Evolutionary conservation across 192 early-diverging fungal genomes (phyloP).

Genomic region (Rhizoclosmatium globosum): DNA sequence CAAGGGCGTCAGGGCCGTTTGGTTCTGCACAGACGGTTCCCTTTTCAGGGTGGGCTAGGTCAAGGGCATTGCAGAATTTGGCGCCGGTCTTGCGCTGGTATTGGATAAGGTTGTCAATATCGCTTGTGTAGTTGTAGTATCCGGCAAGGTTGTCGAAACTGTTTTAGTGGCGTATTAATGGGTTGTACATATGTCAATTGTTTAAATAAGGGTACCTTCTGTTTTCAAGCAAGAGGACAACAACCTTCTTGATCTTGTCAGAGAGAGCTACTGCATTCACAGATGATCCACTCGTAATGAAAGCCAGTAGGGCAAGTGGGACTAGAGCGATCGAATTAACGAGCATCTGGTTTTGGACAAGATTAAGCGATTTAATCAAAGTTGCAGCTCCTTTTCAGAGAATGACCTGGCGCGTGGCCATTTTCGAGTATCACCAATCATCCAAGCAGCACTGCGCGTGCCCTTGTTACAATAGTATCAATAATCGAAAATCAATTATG

Average conservation of each 20-base stretch:
- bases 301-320: no score
- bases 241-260: neutral
- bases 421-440: no score
- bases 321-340: no score
- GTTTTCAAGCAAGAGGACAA: neutral
- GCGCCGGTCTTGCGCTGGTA: neutral
- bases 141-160: conserved; percentile 25
- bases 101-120: conserved; percentile 30
- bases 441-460: no score
- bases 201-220: neutral
- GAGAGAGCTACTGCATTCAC: neutral
- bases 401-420: no score
- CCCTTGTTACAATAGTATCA: no score
- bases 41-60: neutral
- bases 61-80: conserved; percentile 16
- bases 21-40: neutral
- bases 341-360: no score
- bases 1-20: neutral
- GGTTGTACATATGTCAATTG: neutral
- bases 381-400: no score
- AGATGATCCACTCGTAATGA: no score
- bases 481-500: no score
- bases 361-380: no score
- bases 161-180: neutral
- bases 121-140: conserved; percentile 26